Conservation (phyloP, 768 basidiomycete species). For the Amanita rimosa region DNA sequence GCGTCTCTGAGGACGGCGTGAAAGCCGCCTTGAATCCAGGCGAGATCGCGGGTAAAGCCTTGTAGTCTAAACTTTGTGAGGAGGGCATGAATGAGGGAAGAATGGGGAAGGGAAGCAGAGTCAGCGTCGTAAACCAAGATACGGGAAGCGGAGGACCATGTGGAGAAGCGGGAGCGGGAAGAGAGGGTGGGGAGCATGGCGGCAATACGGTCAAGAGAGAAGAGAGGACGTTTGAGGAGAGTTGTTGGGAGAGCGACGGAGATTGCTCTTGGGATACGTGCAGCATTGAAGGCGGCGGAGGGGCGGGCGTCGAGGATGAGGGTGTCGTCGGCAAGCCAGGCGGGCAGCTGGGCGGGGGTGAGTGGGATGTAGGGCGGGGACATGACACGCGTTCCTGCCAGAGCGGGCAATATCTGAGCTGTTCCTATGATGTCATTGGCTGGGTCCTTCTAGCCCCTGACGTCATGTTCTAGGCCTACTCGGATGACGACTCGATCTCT, state of each 20-base stretch:
- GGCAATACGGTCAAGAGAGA: conserved; percentile 65
- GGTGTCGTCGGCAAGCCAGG: conserved; percentile 22
- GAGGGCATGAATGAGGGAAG: conserved; percentile 60
- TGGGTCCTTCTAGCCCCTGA: conserved; percentile 9
- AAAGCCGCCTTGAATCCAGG: conserved; percentile 80
- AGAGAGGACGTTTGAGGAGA: conserved; percentile 82
- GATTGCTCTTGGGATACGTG: conserved; percentile 58
- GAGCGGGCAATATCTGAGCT: not conserved
- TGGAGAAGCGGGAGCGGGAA: conserved; percentile 46
- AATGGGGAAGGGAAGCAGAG: conserved; percentile 43
- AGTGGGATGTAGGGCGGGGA: conserved; percentile 16
- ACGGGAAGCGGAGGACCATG: conserved; percentile 44
- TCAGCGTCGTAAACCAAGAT: conserved; percentile 88
- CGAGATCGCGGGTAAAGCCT: conserved; percentile 45
- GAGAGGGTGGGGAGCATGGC: conserved; percentile 65
- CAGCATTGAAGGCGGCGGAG: conserved; percentile 57
- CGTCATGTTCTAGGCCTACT: conserved; percentile 17
- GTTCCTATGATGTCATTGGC: conserved; percentile 2
- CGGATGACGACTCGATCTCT: conserved; percentile 33
- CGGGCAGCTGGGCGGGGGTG: conserved; percentile 15
- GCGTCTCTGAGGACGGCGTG: conserved; percentile 50
- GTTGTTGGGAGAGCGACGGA: conserved; percentile 92
- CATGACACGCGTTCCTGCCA: not conserved
- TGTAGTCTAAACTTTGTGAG: conserved; percentile 62
- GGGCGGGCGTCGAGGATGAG: conserved; percentile 85